A percentile compares a stretch with the other conserved stretches of the same genome.
These are phyloP conservation scores for Coniferiporia sulphurascens DNA, from an alignment of 1,284 basidiomycete species.

Conservation along the genomic window DNA sequence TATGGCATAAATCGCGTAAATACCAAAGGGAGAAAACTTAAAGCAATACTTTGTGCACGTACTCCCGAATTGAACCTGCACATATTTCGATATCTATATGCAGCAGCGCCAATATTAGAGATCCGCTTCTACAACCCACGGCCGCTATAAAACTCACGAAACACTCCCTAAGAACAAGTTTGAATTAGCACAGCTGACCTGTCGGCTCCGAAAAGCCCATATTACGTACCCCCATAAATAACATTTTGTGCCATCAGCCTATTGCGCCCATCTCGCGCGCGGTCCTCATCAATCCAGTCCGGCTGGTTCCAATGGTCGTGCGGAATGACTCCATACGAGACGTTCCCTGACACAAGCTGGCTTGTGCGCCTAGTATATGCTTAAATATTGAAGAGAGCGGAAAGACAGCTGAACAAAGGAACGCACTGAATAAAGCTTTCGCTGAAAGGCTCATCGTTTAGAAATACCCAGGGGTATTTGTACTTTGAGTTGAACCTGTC, in stretches of 20 bases:
- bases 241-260: conserved; percentile 59
- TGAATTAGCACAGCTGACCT: conserved; percentile 5
- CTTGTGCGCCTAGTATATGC: conserved; percentile 45
- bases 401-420: not conserved
- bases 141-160: conserved; percentile 24
- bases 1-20: not conserved
- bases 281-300: conserved; percentile 72
- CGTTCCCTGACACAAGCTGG: conserved; percentile 48
- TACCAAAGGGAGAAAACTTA: conserved; percentile 19
- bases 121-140: not conserved
- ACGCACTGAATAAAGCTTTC: conserved; percentile 62
- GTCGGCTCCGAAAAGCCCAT: not conserved
- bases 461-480: conserved; percentile 67
- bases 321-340: conserved; percentile 70
- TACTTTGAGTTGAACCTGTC: conserved; percentile 60
- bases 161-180: conserved; percentile 5
- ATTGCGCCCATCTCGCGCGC: conserved; percentile 57
- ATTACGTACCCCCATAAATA: conserved; percentile 57
- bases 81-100: conserved; percentile 63
- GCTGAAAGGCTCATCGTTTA: conserved; percentile 67
- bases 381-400: conserved; percentile 20
- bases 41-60: conserved; percentile 27
- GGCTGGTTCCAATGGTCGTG: conserved; percentile 77
- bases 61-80: conserved; percentile 85
- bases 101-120: conserved; percentile 11